Evolutionary conservation across 75 land plant species (phyloP), one percentile per base, ranked within the genome.

Genomic region (Picea sitchensis): DNA sequence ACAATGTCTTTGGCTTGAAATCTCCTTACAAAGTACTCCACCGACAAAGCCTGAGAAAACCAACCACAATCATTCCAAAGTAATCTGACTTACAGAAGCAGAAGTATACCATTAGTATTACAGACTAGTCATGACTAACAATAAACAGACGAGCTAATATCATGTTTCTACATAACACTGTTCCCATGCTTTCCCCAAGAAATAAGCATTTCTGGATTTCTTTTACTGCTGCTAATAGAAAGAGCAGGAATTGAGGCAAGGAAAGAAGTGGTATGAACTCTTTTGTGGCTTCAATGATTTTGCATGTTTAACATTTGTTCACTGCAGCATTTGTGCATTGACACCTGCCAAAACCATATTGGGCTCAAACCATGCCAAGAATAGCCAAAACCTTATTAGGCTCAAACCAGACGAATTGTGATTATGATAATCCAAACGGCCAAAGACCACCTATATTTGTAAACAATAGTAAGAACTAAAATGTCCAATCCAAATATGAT

Each of bases 21-120:
- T 79, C 86, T 59, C 68, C 89, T 74, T 44, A 82, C 87, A 76
- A 87, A 87, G 64, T 85, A 87, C 76, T 85, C 89, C 79, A 87
- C 84, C 4, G 87, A 87, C 77, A 87, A 60, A 18, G 84, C 82
- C 89, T 86, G 80, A 56, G 0, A 62, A 81, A 38, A 54, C 51
- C 56, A 76, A 23, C 51, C 57, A 54, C 65, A 59, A 76, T 44
- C 54, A 44, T n/a, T 67, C 21, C 73, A 41, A 71, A 36, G 38
- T 17, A 71, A 47, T 71, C 23, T 71, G 54, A n/a, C 31, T 38
- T 71, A 41, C 3, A 18, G 20, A 44, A 41, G 11, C 73, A 71
- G 20, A 38, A 71, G 44, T 8, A 47, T 8, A 8, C 54, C 5
- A 47, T 47, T 8, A 47, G 54, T 7, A 47, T 7, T 47, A 8